These are phyloP conservation scores for Leishmania mexicana DNA, from an alignment of 208 protist genomes.

Conservation along the genomic window DNA sequence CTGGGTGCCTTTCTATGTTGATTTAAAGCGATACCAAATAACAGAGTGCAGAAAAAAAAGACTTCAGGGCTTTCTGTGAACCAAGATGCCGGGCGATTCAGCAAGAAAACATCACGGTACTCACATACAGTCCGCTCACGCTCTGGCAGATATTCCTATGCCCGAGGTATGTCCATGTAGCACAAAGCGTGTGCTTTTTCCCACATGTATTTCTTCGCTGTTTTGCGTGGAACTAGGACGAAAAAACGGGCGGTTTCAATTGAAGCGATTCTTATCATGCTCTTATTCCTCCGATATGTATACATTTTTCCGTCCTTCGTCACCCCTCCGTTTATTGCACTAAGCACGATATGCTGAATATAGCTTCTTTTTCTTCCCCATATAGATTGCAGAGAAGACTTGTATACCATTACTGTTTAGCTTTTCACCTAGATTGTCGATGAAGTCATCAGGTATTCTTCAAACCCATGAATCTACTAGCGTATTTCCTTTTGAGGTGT, in stretches of 20 bases:
- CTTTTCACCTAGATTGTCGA: conserved; percentile 10
- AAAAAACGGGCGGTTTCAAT: not conserved
- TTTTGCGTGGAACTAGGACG: not conserved
- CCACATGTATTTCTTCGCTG: not conserved
- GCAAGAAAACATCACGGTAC: not conserved
- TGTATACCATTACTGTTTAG: not conserved
- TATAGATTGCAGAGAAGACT: not conserved
- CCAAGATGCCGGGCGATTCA: not conserved
- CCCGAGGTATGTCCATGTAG: too few relatives aligned
- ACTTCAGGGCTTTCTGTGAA: not conserved
- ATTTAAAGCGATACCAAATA: not conserved
- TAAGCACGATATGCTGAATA: not conserved
- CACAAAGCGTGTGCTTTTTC: not conserved
- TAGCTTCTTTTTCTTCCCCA: conserved; percentile 5
- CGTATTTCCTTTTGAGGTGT: conserved; percentile 67
- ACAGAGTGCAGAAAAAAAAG: not conserved
- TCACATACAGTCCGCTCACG: not conserved
- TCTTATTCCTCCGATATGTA: not conserved
- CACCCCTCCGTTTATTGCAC: not conserved
- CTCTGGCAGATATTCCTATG: not conserved
- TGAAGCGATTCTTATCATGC: not conserved
- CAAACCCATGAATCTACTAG: conserved; percentile 3
- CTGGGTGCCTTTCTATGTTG: not conserved
- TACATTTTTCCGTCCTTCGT: not conserved
- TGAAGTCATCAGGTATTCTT: conserved; percentile 3